These are phyloP conservation scores for Phellopilus nigrolimitatus DNA, from an alignment of 1,284 basidiomycete species.

Conservation along the genomic window DNA sequence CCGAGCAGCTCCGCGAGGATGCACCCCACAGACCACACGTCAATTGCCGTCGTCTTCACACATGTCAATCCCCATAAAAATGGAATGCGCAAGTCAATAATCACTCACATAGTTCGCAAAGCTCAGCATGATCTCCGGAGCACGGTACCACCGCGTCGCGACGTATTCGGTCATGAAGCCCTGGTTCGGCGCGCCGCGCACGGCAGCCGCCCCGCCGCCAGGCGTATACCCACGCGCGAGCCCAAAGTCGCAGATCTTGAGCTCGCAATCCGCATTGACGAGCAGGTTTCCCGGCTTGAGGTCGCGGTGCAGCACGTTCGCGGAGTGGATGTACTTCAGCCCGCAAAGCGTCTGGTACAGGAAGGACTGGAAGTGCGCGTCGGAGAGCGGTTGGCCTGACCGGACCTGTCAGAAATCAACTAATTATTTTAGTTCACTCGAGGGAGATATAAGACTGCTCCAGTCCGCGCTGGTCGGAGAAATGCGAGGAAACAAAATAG, in stretches of 20 bases:
- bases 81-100: conserved; percentile 6
- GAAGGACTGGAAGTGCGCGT: conserved; percentile 98
- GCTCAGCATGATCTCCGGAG: conserved; percentile 96
- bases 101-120: conserved; percentile 89
- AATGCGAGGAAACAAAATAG: no score
- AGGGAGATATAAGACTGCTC: no score
- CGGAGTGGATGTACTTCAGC: conserved; percentile 98
- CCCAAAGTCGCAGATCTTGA: conserved; percentile 99
- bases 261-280: conserved; percentile 97
- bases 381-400: conserved; percentile 94
- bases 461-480: no score
- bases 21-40: conserved; percentile 98
- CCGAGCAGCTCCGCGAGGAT: conserved; percentile 96
- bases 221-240: conserved; percentile 93
- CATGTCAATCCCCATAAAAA: conserved; percentile 4
- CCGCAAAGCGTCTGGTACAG: conserved; percentile 99
- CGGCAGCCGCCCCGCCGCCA: conserved; percentile 61
- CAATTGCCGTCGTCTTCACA: conserved; percentile 77
- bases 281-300: conserved; percentile 95
- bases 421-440: no score
- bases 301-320: conserved; percentile 96
- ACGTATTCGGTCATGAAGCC: conserved; percentile 99
- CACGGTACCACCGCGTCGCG: conserved; percentile 96
- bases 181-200: conserved; percentile 65
- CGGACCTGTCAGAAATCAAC: conserved; percentile 64